These are phyloP conservation scores for Punctularia strigosozonata DNA, from an alignment of 768 basidiomycete genomes.

Conservation along the genomic window DNA sequence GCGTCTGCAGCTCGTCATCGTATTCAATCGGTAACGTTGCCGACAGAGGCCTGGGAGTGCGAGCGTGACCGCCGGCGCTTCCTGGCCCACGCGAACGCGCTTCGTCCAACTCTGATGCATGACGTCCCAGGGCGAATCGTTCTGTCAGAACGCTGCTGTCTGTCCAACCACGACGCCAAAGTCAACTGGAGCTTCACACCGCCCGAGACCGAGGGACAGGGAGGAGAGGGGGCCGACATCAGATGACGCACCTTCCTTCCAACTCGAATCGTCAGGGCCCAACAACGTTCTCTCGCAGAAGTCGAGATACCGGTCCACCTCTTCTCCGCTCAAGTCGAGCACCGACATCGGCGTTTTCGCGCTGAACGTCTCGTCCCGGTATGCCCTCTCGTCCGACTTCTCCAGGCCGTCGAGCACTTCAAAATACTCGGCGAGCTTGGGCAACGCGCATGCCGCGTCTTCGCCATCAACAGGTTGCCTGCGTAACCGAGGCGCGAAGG, in stretches of 20 bases:
- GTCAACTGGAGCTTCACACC: no score
- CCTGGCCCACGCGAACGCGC: background rate
- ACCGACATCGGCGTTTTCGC: conserved; percentile 36
- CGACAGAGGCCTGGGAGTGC: no score
- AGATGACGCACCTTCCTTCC: conserved; percentile 5
- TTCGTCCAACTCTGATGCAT: conserved; percentile 1
- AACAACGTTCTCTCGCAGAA: conserved; percentile 49
- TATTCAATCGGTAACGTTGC: conserved; percentile 6
- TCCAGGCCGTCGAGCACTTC: conserved; percentile 25
- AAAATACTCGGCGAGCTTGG: conserved; percentile 37
- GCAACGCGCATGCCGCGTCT: conserved; percentile 55
- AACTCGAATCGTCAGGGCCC: conserved; percentile 10
- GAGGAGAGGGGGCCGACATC: no score
- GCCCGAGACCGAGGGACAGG: no score
- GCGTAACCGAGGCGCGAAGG: conserved; percentile 2
- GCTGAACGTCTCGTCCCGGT: conserved; percentile 29
- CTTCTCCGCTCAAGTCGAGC: conserved; percentile 35
- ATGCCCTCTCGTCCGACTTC: conserved; percentile 18
- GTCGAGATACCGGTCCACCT: conserved; percentile 51
- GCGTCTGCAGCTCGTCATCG: no score
- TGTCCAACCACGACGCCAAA: no score
- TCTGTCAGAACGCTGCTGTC: no score
- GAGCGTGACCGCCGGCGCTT: no score
- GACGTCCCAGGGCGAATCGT: no score
- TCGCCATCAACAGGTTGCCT: conserved; percentile 32